A percentile compares a stretch with the other conserved stretches of the same genome.
Evolutionary conservation across 1,284 basidiomycete species (phyloP).

Genomic region (Moniliophthora roreri): DNA sequence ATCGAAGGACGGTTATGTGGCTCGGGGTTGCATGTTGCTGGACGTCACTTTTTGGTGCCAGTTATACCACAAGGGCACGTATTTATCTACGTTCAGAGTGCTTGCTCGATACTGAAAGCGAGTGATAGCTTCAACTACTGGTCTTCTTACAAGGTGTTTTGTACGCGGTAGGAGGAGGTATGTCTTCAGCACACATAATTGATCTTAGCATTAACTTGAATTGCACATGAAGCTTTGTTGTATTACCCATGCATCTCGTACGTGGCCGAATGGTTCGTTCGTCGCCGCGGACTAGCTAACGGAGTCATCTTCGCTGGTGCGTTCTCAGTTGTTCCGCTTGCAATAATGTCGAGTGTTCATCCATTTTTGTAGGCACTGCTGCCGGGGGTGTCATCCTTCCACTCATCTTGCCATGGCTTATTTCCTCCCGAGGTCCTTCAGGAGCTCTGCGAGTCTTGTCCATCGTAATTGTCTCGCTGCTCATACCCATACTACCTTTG

Average conservation of each 20-base stretch:
- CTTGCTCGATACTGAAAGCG: not conserved
- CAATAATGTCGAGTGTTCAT: no score
- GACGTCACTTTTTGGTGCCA: conserved; percentile 32
- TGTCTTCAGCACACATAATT: not conserved
- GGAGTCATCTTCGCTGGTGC: conserved; percentile 41
- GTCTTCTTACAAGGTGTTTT: conserved; percentile 37
- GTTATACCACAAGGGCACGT: conserved; percentile 30
- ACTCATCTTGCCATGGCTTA: conserved; percentile 25
- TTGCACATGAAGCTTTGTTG: conserved; percentile 26
- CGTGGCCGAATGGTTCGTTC: conserved; percentile 44
- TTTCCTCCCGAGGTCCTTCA: conserved; percentile 23
- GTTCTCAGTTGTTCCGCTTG: not conserved
- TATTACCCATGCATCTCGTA: conserved; percentile 35
- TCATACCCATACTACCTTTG: conserved; percentile 29
- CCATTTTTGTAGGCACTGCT: conserved; percentile 26
- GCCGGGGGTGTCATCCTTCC: conserved; percentile 34
- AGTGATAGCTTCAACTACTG: conserved; percentile 15
- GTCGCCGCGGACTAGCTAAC: conserved; percentile 37
- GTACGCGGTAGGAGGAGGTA: conserved; percentile 38
- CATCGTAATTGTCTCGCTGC: conserved; percentile 21
- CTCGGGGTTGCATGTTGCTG: conserved; percentile 28
- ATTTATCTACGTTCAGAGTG: not conserved
- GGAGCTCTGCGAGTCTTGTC: conserved; percentile 29
- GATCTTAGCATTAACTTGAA: not conserved
- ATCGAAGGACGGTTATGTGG: conserved; percentile 29